Evolutionary conservation across 768 basidiomycete genomes (phyloP).

Genomic region (Mycena olivaceomarginata): DNA sequence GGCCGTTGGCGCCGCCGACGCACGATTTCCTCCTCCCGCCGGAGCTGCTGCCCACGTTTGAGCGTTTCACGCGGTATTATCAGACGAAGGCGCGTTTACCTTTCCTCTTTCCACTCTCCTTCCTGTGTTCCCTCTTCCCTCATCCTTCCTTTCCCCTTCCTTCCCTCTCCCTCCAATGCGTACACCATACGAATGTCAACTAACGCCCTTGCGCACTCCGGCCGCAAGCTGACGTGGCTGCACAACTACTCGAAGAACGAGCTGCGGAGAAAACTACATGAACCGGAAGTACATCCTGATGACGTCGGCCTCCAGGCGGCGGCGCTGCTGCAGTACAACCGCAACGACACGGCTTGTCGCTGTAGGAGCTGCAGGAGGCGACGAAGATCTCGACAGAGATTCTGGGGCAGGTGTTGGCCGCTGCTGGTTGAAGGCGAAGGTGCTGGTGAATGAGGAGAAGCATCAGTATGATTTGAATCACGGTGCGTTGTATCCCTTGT

Average conservation of each 20-base stretch:
- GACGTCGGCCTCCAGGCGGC: too few relatives aligned
- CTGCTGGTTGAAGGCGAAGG: too few relatives aligned
- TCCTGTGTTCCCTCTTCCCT: not conserved
- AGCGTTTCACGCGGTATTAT: slow-evolving; percentile 95
- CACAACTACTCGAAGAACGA: slow-evolving; percentile 99
- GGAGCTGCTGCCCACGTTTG: slow-evolving; percentile 91
- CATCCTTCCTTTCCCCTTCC: not conserved
- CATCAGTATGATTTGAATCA: too few relatives aligned
- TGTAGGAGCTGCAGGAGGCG: too few relatives aligned
- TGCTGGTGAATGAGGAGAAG: too few relatives aligned
- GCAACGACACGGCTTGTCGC: too few relatives aligned
- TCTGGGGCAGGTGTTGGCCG: too few relatives aligned
- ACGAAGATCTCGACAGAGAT: too few relatives aligned
- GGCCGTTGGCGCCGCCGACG: slow-evolving; percentile 90
- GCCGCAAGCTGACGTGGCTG: slow-evolving; percentile 97
- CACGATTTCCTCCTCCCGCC: slow-evolving; percentile 93
- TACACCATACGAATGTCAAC: too few relatives aligned
- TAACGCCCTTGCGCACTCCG: slow-evolving; percentile 76
- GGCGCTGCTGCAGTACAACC: too few relatives aligned
- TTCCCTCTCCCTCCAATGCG: not conserved
- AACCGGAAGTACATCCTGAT: slow-evolving; percentile 97
- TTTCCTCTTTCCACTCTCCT: not conserved
- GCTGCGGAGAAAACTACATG: slow-evolving; percentile 91
- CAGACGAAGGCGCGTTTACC: slow-evolving; percentile 57
- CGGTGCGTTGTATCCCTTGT: too few relatives aligned